A percentile compares a stretch with the other conserved stretches of the same genome.
Conservation (phyloP, 139 green algal genomes). For the Gonium pectorale region DNA sequence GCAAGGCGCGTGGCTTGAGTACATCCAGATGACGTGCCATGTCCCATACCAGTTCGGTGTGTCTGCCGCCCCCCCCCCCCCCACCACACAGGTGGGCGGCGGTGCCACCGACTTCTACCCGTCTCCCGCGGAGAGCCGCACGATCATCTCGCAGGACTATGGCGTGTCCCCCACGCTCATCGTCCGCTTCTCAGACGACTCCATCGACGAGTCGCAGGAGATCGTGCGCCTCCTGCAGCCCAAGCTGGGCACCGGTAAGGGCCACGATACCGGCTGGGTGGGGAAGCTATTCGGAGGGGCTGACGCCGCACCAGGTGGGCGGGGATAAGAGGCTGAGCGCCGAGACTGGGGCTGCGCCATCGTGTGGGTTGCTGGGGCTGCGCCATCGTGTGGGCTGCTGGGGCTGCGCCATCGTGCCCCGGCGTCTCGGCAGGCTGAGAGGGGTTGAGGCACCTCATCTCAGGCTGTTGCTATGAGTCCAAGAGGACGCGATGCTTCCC, state of each 20-base stretch:
- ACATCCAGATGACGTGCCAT: no score
- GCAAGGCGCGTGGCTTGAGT: no score
- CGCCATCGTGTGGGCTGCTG: no score
- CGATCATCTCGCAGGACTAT: slow-evolving; percentile 59
- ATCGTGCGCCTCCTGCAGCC: slow-evolving; percentile 44
- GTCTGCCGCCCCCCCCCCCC: not conserved
- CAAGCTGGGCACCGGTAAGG: slow-evolving; percentile 3
- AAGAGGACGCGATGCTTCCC: not conserved
- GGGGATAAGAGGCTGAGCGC: not conserved
- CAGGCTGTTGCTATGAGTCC: no score
- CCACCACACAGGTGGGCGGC: slow-evolving; percentile 54
- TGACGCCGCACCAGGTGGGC: not conserved
- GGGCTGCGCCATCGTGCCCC: no score
- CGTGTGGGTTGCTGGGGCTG: no score
- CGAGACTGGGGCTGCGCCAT: not conserved
- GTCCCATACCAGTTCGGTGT: no score
- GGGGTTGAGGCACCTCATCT: no score
- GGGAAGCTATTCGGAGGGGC: no score
- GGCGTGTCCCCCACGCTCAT: slow-evolving; percentile 57
- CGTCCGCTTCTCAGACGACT: slow-evolving; percentile 67
- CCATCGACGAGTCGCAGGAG: slow-evolving; percentile 69
- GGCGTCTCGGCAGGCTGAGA: no score
- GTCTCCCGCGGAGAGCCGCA: slow-evolving; percentile 56
- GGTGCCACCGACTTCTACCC: slow-evolving; percentile 69
- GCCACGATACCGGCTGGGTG: no score